A percentile compares a stretch with the other conserved stretches of the same genome.
phyloP scores from a whole-genome alignment of 129 eudicot species.

The sunflower (Helianthus annuus) region DNA sequence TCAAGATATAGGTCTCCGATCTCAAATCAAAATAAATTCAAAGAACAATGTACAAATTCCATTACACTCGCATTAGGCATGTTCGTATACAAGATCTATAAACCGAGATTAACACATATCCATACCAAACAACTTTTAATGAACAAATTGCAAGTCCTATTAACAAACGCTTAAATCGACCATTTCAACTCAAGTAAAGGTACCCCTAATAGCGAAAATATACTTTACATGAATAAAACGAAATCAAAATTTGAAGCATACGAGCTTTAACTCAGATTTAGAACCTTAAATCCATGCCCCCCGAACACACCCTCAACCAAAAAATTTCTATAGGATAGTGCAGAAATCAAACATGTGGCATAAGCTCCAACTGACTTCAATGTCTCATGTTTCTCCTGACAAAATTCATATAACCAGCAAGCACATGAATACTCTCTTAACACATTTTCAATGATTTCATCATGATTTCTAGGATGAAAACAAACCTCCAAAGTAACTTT shows the following conservation, averaged over 20 bases:
- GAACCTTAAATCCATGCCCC: not conserved
- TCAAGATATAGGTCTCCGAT: too few species aligned
- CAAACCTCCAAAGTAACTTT: constrained; percentile 20
- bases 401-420: constrained; percentile 19
- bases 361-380: constrained; percentile 21
- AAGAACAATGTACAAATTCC: too few species aligned
- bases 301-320: not conserved
- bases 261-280: not conserved
- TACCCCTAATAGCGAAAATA: too few species aligned
- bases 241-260: not conserved
- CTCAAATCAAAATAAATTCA: too few species aligned
- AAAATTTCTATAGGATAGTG: not conserved
- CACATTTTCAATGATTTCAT: not conserved
- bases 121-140: too few species aligned
- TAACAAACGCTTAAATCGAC: too few species aligned
- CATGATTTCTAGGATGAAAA: not conserved
- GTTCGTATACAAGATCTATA: too few species aligned
- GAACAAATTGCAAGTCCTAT: too few species aligned
- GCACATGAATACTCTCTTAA: constrained; percentile 3
- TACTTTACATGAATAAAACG: not conserved
- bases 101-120: too few species aligned
- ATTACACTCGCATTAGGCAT: too few species aligned
- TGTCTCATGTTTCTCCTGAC: constrained; percentile 15
- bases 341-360: constrained; percentile 5
- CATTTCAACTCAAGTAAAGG: too few species aligned